Base-by-base conservation (phyloP, 1,139 yeast species). In the Saccharomyces pastorianus region DNA sequence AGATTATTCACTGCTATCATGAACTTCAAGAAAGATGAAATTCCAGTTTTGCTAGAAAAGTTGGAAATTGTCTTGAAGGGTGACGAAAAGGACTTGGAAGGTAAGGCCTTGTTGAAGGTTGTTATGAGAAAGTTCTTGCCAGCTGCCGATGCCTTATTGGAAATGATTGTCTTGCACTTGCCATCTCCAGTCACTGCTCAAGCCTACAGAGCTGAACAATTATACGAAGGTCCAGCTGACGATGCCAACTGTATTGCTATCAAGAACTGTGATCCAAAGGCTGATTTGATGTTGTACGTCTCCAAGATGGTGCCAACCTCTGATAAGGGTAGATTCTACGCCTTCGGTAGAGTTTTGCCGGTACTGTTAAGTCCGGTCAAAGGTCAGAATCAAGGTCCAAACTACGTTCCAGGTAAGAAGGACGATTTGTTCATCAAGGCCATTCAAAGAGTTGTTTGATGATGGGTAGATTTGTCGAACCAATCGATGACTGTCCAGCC, bases 291-390 rank as follows among this genome's bases (percentile, higher is more conserved):
- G 99, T 84, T 93, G 77, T 93, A 93, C 90, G 93, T 93, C 74
- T 93, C 99, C 80, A 93, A 93, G 96, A 93, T 93, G 99, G 98
- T 93, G 71, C 99, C 99, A 79, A 93, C 99, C 75, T 91, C 98
- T 71, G 99, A 93, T 80, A 93, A 91, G 85, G 99, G 99, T 85
- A 91, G 99, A 84, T 93, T 93, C 96, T 93, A 90, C 86, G 99
- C 99, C 75, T 93, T 93, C 82, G 99, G 99, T 79, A 95, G 99
- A 85, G 98, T 77, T 93, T 93, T 83, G 88, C 98, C 71, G 99
- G 99, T 90, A 93, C 98, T 73, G 97, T 93, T 73, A 88, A 80
- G 77, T 88, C 97, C 72, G 99, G 99, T 80, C 91, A 84, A 93
- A 93, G 88, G 96, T 93, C 74, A 88, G 99, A 84, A 93, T 93